A percentile compares a stretch with the other conserved stretches of the same genome.
Evolutionary conservation across 352 stramenopile genomes (phyloP).

Genomic region (Globisporangium iwayamae): DNA sequence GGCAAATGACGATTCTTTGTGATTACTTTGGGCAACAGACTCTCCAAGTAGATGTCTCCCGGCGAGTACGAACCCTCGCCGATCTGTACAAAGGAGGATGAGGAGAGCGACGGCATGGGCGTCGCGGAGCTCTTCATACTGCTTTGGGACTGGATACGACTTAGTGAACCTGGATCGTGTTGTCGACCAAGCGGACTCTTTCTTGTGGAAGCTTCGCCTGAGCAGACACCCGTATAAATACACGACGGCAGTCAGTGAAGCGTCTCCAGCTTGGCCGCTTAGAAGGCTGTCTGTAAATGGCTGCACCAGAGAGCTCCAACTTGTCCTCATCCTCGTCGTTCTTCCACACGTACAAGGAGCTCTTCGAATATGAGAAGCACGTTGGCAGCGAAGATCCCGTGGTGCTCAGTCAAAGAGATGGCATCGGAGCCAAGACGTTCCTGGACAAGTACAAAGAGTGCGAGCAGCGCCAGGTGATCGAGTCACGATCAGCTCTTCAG

Average conservation of each 20-base stretch:
- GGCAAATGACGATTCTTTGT: neutral
- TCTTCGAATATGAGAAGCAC: conserved; percentile 68
- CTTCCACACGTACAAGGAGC: conserved; percentile 52
- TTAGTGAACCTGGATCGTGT: neutral
- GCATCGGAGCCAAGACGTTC: conserved; percentile 32
- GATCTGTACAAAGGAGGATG: conserved; percentile 46
- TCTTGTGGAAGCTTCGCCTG: neutral
- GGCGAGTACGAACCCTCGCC: conserved; percentile 49
- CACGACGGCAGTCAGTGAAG: neutral
- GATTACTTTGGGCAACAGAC: conserved; percentile 40
- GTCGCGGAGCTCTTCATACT: conserved; percentile 17
- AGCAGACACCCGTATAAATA: neutral
- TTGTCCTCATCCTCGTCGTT: conserved; percentile 25
- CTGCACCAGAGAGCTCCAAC: neutral
- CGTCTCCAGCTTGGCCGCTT: neutral
- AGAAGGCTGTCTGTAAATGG: neutral
- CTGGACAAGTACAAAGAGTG: conserved; percentile 47
- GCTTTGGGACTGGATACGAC: neutral
- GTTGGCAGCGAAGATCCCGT: conserved; percentile 22
- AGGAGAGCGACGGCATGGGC: conserved; percentile 18
- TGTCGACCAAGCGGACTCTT: neutral
- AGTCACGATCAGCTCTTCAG: conserved; percentile 5
- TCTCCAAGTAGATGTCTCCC: conserved; percentile 54
- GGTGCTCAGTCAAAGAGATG: conserved; percentile 6
- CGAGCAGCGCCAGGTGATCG: conserved; percentile 25